Percentiles rank a stretch among this genome's conserved stretches.
Conservation (phyloP, 768 basidiomycete species). For the Lentinula detonsa region DNA sequence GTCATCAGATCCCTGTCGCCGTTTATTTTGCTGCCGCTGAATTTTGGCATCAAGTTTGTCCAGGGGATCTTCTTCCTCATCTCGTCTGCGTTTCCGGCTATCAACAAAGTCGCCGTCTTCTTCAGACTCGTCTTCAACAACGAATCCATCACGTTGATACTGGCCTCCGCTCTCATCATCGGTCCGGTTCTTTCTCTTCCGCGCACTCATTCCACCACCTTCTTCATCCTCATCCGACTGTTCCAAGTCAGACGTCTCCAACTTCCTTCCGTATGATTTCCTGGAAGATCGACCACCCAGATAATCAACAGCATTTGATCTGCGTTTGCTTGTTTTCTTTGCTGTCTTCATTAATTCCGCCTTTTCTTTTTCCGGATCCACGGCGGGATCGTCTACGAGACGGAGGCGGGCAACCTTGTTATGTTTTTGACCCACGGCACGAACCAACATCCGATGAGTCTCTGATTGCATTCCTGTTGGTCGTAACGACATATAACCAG, state of each 20-base stretch:
- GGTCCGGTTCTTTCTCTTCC: conserved; percentile 41
- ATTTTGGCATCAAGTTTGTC: conserved; percentile 71
- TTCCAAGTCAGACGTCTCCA: conserved; percentile 56
- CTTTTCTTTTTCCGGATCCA: conserved; percentile 72
- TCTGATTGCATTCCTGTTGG: conserved; percentile 89
- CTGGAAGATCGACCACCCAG: conserved; percentile 33
- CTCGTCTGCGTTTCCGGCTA: conserved; percentile 30
- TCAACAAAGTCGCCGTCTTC: conserved; percentile 48
- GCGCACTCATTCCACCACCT: conserved; percentile 22
- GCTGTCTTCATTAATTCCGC: conserved; percentile 59
- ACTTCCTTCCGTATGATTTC: background rate
- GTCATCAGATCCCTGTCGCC: conserved; percentile 23
- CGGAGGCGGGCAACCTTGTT: conserved; percentile 73
- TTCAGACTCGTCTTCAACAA: conserved; percentile 74
- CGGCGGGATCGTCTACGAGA: conserved; percentile 72
- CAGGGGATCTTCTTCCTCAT: conserved; percentile 46
- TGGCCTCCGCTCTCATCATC: conserved; percentile 55
- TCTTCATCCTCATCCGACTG: conserved; percentile 53
- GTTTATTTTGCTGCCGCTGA: conserved; percentile 24
- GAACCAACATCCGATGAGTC: conserved; percentile 84
- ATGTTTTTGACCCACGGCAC: conserved; percentile 81
- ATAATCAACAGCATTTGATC: conserved; percentile 42
- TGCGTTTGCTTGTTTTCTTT: conserved; percentile 59
- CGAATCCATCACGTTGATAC: conserved; percentile 82
- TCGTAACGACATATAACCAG: conserved; percentile 77